Evolutionary conservation across 2,329 filamentous ascomycete species (phyloP).

Genomic region (Phyllosticta capitalensis): DNA sequence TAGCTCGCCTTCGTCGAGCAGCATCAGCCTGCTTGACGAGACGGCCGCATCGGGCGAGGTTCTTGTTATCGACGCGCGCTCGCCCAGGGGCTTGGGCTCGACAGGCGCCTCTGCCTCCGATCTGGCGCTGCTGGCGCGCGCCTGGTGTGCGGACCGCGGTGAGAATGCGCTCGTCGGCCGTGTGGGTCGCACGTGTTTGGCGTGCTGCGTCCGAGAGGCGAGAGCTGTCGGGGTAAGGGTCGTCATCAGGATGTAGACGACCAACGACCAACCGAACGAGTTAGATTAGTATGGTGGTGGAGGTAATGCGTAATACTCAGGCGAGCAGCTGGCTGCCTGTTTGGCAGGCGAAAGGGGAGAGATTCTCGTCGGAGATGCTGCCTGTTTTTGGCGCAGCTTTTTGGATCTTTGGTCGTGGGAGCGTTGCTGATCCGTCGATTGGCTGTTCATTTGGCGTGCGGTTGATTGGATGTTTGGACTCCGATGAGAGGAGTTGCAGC

Average conservation of each 20-base stretch:
- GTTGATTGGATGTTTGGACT: too few relatives aligned
- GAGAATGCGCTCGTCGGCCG: slow-evolving; percentile 65
- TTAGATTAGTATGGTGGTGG: too few relatives aligned
- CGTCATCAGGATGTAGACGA: slow-evolving; percentile 37
- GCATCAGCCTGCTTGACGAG: slow-evolving; percentile 13
- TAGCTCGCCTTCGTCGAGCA: slow-evolving; percentile 14
- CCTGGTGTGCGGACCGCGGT: slow-evolving; percentile 63
- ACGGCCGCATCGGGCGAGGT: slow-evolving; percentile 15
- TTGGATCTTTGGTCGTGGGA: too few relatives aligned
- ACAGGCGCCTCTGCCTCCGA: slow-evolving; percentile 24
- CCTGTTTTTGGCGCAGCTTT: too few relatives aligned
- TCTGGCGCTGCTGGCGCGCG: slow-evolving; percentile 60
- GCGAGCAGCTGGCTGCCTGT: too few relatives aligned
- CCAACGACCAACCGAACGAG: too few relatives aligned
- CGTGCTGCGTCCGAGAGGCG: slow-evolving; percentile 66
- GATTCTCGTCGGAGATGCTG: too few relatives aligned
- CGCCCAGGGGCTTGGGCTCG: neutral
- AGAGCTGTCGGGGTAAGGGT: slow-evolving; percentile 60
- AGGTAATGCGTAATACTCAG: too few relatives aligned
- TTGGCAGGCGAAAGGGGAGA: too few relatives aligned
- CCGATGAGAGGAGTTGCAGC: too few relatives aligned
- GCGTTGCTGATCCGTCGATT: too few relatives aligned
- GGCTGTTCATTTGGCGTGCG: too few relatives aligned
- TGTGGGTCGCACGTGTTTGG: slow-evolving; percentile 57
- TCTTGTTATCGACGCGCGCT: slow-evolving; percentile 40